Evolutionary conservation across 768 basidiomycete species (phyloP).

Genomic region (Tephrocybe sp.): DNA sequence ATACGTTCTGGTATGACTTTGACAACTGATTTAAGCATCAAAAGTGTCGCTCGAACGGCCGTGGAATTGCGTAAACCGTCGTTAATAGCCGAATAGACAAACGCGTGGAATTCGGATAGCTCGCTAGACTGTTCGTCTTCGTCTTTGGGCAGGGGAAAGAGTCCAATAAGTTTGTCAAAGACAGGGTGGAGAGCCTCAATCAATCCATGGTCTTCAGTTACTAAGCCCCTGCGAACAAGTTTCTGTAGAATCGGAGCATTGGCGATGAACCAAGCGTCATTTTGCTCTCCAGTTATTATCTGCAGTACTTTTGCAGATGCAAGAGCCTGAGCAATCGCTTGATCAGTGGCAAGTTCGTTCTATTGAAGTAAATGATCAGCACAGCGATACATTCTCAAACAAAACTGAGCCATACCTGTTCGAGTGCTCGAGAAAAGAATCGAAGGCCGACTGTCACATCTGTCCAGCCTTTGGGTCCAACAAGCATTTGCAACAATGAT

Average conservation of each 20-base stretch:
- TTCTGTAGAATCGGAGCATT: conserved; percentile 76
- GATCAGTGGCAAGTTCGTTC: conserved; percentile 72
- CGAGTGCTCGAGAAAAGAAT: conserved; percentile 83
- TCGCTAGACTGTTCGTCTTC: conserved; percentile 75
- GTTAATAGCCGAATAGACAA: conserved; percentile 67
- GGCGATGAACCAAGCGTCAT: conserved; percentile 73
- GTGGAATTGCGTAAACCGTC: conserved; percentile 77
- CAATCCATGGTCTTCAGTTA: conserved; percentile 73
- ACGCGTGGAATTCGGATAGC: conserved; percentile 73
- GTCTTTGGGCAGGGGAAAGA: conserved; percentile 76
- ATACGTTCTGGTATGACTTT: conserved; percentile 78
- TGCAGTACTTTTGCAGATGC: conserved; percentile 88
- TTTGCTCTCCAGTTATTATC: conserved; percentile 78
- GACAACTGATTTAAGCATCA: conserved; percentile 86
- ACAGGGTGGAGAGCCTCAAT: conserved; percentile 83
- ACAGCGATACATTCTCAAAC: not conserved
- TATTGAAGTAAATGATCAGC: conserved; percentile 25
- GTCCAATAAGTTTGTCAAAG: conserved; percentile 73
- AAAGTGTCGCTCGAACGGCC: conserved; percentile 73
- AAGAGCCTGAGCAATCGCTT: conserved; percentile 62
- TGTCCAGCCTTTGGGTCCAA: conserved; percentile 82
- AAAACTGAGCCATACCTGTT: conserved; percentile 54
- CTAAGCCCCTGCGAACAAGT: conserved; percentile 83
- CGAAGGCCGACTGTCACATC: conserved; percentile 90
- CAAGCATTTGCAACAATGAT: conserved; percentile 68